A percentile compares a stretch with the other conserved stretches of the same genome.
These are phyloP conservation scores for Gremmenia infestans DNA, from an alignment of 2,329 filamentous ascomycete species.

Conservation along the genomic window DNA sequence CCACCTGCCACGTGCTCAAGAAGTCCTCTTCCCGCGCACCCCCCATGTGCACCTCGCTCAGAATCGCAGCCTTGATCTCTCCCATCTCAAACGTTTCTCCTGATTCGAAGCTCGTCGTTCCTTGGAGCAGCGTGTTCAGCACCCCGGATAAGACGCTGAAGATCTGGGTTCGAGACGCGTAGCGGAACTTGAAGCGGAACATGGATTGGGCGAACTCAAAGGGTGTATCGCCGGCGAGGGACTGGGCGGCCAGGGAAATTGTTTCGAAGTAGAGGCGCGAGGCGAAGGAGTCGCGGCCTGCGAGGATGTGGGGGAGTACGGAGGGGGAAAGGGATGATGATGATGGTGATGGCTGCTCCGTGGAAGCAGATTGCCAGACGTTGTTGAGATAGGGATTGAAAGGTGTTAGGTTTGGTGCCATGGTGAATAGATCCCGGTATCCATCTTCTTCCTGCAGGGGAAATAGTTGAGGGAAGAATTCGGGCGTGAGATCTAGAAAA, in stretches of 20 bases:
- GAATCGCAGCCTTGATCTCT: slow-evolving; percentile 2
- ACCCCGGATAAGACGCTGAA: slow-evolving; percentile 2
- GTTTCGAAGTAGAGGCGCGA: slow-evolving; percentile 18
- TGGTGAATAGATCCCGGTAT: not conserved
- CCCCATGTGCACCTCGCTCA: not conserved
- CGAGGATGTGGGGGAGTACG: slow-evolving; percentile 15
- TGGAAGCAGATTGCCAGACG: not conserved
- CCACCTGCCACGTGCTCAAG: slow-evolving; percentile 12
- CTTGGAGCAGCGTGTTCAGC: slow-evolving; percentile 14
- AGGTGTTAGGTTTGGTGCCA: not conserved
- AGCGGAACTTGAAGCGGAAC: slow-evolving; percentile 13
- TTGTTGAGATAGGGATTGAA: slow-evolving; percentile 1
- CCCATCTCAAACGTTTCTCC: not conserved
- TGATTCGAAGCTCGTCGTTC: slow-evolving; percentile 1
- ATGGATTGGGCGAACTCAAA: slow-evolving; percentile 2
- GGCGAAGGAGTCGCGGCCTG: slow-evolving; percentile 15
- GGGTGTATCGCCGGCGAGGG: slow-evolving; percentile 4
- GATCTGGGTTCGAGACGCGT: not conserved
- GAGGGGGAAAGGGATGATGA: slow-evolving; percentile 6
- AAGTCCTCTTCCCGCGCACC: slow-evolving; percentile 10
- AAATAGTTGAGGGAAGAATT: too few species aligned
- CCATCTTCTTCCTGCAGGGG: too few species aligned
- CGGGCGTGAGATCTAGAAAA: too few species aligned
- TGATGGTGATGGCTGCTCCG: slow-evolving; percentile 3
- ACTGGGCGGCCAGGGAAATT: slow-evolving; percentile 4